Base-by-base conservation (phyloP, 2,329 filamentous ascomycete genomes). In the Epicoccum nigrum region DNA sequence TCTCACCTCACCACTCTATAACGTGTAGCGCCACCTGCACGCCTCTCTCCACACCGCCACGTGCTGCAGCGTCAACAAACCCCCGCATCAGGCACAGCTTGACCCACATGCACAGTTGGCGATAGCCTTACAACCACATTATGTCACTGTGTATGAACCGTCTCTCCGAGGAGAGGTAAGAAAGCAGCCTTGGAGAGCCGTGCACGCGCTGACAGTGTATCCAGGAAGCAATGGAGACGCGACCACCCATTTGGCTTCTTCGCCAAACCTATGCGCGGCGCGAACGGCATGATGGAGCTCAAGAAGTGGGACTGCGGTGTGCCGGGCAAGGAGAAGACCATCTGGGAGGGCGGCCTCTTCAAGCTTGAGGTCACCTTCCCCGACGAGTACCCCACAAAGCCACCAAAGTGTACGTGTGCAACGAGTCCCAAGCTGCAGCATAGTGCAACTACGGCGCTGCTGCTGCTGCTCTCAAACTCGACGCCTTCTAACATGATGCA, bases 241-340 rank as follows among this genome's bases (percentile, higher is more conserved):
- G 93, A 99, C 65, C 94, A 99, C 69, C 95, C 95, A 0, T 99
- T 99, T 69, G 94, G 94, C 55, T 99, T 99, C 79, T 96, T 89
- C 74, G 94, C 94, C 19, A 90, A 92, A 70, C 94, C 95, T 11
- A 80, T 87, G 56, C 89, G 93, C 63, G 92, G 86, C 57, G 75
- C 86, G 15, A 83, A 90, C 61, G 92, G 92, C 47, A 85, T 91
- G 1, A 83, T 97, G 44, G 94, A 99, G 70, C 81, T 99, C 58
- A 96, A 97, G 82, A 84, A 86, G 59, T 99, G 94, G 94, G 92
- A 97, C 66, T 97, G 94, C 68, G 92, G 92, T 34, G 89, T 99
- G 34, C 94, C 94, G 3, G 94, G 95, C 68, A 97, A 96, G 73
- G 87, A 96, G 54, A 94, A 95, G 79, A 99, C 95, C 0, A 86